Base-by-base conservation (phyloP, 768 basidiomycete species). In the Bullera alba region DNA sequence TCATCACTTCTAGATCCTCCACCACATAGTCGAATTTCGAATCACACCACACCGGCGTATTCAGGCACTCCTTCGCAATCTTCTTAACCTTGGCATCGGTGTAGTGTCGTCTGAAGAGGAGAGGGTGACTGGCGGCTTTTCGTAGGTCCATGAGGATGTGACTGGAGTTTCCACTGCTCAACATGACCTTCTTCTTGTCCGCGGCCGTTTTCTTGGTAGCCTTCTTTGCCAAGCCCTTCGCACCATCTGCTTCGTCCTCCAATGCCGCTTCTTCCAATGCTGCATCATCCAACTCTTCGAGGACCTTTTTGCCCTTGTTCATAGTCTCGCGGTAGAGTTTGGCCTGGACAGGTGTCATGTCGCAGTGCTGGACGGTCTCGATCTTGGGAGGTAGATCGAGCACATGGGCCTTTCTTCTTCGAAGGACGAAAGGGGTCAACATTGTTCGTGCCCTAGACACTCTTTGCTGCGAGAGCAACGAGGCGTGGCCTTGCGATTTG, bases 381-480 rank as follows among this genome's bases (percentile, higher is more conserved):
- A 80, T 82, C 74, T 97, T 97, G 58, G 83, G 81, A 3, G 95
- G 95, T 29, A 99, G 79, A 60, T 85, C 84, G 39, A 97, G 78
- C 5, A 99, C 93, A 85, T 90, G 54, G 1, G 92, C 90, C 74
- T 99, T 99, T 61, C 92, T 81, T 51, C 95, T 81, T n/a, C 95
- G 85, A 17, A 99, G 78, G 21, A 97, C 92, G 70, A 99, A 99
- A 0, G 95, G 95, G 5, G 90, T 95, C 86, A 99, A 90, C 91
- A 99, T 96, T 71, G 89, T 90, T 75, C 96, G 93, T 5, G 95
- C 95, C 55, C 92, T 77, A 17, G 87, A 89, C 21, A 96, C 87
- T 43, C 95, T 86, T 69, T 92, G 86, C 65, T 88, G 85, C 3
- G 93, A 87, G 22, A 97, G 83, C 21, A 96, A 73, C 23, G 87